Evolutionary conservation across 768 basidiomycete genomes (phyloP).

Genomic region (Russula sp.): DNA sequence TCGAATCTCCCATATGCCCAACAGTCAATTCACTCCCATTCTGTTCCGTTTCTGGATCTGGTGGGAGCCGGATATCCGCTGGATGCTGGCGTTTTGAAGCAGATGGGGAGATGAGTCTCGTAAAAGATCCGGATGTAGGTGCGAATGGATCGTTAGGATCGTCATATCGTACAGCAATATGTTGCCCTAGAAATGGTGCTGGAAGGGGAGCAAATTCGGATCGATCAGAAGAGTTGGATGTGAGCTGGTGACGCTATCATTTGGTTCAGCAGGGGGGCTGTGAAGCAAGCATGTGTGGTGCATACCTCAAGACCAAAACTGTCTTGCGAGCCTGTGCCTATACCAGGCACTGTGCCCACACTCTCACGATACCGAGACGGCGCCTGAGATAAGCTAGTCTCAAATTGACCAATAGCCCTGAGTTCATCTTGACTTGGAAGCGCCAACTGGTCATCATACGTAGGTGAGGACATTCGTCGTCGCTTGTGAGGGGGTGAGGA

Average conservation of each 20-base stretch:
- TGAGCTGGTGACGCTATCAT: background rate
- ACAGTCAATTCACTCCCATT: background rate
- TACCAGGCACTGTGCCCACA: background rate
- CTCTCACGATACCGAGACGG: background rate
- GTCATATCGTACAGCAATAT: background rate
- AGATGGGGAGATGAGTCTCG: conserved; percentile 14
- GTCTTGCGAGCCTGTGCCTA: conserved; percentile 4
- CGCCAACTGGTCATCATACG: conserved; percentile 46
- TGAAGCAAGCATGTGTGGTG: background rate
- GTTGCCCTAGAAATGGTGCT: conserved; percentile 1
- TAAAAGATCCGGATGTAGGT: conserved; percentile 3
- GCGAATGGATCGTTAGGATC: conserved; percentile 24
- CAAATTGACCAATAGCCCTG: conserved; percentile 4
- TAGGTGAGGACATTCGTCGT: conserved; percentile 60
- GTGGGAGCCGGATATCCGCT: background rate
- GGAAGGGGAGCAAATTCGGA: background rate
- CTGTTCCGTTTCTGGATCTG: conserved; percentile 3
- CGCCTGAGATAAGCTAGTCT: conserved; percentile 17
- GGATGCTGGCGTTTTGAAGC: background rate
- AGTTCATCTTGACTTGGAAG: conserved; percentile 45
- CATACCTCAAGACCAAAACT: conserved; percentile 1
- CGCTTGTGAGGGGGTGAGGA: conserved; percentile 53
- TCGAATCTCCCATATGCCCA: background rate
- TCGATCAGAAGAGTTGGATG: background rate
- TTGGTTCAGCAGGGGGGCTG: background rate